Evolutionary conservation across 805 yeast species (phyloP).

Genomic region (Hanseniaspora jakobsenii): DNA sequence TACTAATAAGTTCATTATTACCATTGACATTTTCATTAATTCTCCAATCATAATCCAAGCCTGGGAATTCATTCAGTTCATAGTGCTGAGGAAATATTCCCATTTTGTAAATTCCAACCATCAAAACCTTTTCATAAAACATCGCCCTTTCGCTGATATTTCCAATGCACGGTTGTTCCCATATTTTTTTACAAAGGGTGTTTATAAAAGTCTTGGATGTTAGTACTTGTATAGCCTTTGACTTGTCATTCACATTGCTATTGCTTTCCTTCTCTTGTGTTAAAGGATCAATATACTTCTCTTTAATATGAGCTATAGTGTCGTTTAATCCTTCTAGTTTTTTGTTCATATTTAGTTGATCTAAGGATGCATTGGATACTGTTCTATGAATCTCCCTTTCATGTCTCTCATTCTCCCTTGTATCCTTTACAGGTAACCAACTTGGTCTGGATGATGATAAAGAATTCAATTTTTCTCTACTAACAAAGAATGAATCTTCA

Average conservation of each 20-base stretch:
- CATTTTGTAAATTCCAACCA: slow-evolving; percentile 17
- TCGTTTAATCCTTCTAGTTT: slow-evolving; percentile 22
- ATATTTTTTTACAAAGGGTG: slow-evolving; percentile 21
- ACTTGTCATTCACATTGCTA: too few species aligned
- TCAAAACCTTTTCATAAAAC: slow-evolving; percentile 12
- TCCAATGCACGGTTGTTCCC: slow-evolving; percentile 23
- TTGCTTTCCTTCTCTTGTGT: neutral
- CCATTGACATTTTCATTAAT: too few species aligned
- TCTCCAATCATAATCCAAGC: neutral
- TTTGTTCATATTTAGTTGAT: slow-evolving; percentile 24
- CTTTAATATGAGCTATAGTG: slow-evolving; percentile 23
- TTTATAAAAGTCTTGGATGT: slow-evolving; percentile 26
- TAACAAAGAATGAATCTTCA: slow-evolving; percentile 50
- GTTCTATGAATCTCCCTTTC: slow-evolving; percentile 41
- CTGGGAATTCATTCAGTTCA: neutral
- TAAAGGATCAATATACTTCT: slow-evolving; percentile 21
- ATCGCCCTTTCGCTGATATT: slow-evolving; percentile 3
- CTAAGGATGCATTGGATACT: slow-evolving; percentile 28
- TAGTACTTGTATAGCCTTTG: too few species aligned
- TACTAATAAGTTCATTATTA: neutral
- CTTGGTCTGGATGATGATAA: slow-evolving; percentile 56
- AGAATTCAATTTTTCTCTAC: slow-evolving; percentile 44
- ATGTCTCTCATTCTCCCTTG: slow-evolving; percentile 42
- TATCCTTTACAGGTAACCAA: slow-evolving; percentile 57
- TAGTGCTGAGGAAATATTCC: neutral